Evolutionary conservation across 1,284 basidiomycete species (phyloP).

Genomic region (Cryptococcus deneoformans): DNA sequence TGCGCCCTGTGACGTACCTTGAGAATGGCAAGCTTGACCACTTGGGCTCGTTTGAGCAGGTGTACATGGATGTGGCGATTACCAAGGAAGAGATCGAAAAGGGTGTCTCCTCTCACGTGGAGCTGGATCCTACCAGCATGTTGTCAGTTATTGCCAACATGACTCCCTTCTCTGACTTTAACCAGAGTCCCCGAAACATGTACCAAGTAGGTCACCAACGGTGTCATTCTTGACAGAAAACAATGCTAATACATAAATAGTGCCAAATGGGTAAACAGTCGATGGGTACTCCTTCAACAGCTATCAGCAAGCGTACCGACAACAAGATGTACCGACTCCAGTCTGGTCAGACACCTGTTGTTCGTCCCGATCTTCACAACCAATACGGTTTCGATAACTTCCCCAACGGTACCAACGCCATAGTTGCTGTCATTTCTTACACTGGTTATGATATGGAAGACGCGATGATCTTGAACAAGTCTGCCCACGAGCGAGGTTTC

Average conservation of each 20-base stretch:
- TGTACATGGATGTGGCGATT: conserved; percentile 98
- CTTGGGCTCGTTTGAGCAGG: conserved; percentile 96
- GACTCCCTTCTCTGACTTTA: conserved; percentile 84
- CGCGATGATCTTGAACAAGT: conserved; percentile 99
- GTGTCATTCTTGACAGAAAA: not conserved
- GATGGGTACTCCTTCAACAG: conserved; percentile 97
- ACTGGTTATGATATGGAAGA: conserved; percentile 99
- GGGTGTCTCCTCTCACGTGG: conserved; percentile 82
- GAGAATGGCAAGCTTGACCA: conserved; percentile 83
- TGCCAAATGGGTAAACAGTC: conserved; percentile 99
- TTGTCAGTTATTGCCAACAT: conserved; percentile 69
- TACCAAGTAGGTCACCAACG: conserved; percentile 57
- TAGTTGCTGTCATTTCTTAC: conserved; percentile 99
- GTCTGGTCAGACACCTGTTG: conserved; percentile 91
- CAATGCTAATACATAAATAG: conserved; percentile 7
- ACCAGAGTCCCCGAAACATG: conserved; percentile 66
- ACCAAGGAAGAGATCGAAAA: conserved; percentile 83
- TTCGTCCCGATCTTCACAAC: conserved; percentile 87
- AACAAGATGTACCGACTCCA: conserved; percentile 99
- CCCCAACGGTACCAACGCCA: conserved; percentile 97
- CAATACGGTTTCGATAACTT: conserved; percentile 99
- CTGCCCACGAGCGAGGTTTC: conserved; percentile 96
- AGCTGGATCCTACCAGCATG: conserved; percentile 93
- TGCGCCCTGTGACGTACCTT: conserved; percentile 94
- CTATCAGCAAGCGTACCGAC: conserved; percentile 87